Conservation (phyloP, 2,329 filamentous ascomycete species). For the Talaromyces sp. region DNA sequence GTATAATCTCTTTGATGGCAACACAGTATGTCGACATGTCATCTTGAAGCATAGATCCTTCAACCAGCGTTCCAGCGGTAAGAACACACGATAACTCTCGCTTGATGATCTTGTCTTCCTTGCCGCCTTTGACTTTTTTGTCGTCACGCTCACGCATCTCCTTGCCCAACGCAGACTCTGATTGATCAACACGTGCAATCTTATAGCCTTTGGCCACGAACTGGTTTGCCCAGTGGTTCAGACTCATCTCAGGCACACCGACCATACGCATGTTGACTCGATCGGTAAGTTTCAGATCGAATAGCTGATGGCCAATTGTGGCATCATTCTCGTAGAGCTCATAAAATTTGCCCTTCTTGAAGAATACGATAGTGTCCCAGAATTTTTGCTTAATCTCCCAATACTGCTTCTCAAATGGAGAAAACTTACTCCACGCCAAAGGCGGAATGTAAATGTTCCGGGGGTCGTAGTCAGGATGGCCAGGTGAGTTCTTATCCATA, state of each 20-base stretch:
- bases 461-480: constrained; percentile 85
- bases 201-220: constrained; percentile 98
- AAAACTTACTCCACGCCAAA: constrained; percentile 74
- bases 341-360: constrained; percentile 99
- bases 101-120: constrained; percentile 88
- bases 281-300: constrained; percentile 96
- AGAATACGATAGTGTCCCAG: constrained; percentile 97
- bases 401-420: constrained; percentile 95
- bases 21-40: constrained; percentile 97
- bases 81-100: constrained; percentile 87
- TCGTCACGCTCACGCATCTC: constrained; percentile 92
- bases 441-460: constrained; percentile 88
- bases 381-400: constrained; percentile 99
- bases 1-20: constrained; percentile 76
- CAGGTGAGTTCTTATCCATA: constrained; percentile 72
- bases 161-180: constrained; percentile 91
- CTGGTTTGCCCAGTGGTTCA: constrained; percentile 97
- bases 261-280: constrained; percentile 99
- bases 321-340: constrained; percentile 98
- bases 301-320: constrained; percentile 90
- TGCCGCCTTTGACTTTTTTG: constrained; percentile 56
- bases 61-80: constrained; percentile 87
- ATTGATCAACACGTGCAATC: constrained; percentile 92
- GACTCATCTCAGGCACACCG: constrained; percentile 87
- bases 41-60: constrained; percentile 93